Conservation (phyloP, 164 flowering plant species). For the Stephania japonica region DNA sequence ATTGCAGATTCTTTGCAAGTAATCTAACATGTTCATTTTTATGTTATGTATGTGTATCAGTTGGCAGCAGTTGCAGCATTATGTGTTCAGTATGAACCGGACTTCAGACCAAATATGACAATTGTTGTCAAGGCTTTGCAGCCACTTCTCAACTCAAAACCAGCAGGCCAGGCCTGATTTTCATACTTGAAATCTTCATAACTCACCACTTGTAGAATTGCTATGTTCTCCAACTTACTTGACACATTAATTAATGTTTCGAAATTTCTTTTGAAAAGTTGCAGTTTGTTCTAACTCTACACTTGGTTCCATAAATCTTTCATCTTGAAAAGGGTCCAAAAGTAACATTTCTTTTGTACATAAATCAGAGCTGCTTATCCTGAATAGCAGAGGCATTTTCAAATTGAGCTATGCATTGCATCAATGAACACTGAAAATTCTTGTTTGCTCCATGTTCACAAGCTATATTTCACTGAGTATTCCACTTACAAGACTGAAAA, state of each 20-base stretch:
- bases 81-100: constrained; percentile 46
- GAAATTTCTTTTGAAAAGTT: too few species aligned
- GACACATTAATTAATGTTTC: neutral
- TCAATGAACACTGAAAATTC: too few species aligned
- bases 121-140: constrained; percentile 46
- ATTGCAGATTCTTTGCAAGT: neutral
- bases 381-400: too few species aligned
- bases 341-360: too few species aligned
- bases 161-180: constrained; percentile 25
- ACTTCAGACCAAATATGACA: constrained; percentile 46
- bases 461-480: neutral
- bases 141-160: constrained; percentile 33
- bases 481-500: neutral
- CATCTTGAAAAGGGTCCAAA: too few species aligned
- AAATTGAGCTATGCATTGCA: too few species aligned
- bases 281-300: too few species aligned
- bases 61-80: constrained; percentile 47
- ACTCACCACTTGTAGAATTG: neutral
- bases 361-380: too few species aligned
- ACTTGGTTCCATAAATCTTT: too few species aligned
- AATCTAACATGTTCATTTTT: too few species aligned
- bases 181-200: neutral
- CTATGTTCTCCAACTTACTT: neutral
- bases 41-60: constrained; percentile 17
- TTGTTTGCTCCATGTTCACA: neutral